Evolutionary conservation across 768 basidiomycete genomes (phyloP), one percentile per base, ranked within the genome.

Genomic region (Leccinum imitatum): DNA sequence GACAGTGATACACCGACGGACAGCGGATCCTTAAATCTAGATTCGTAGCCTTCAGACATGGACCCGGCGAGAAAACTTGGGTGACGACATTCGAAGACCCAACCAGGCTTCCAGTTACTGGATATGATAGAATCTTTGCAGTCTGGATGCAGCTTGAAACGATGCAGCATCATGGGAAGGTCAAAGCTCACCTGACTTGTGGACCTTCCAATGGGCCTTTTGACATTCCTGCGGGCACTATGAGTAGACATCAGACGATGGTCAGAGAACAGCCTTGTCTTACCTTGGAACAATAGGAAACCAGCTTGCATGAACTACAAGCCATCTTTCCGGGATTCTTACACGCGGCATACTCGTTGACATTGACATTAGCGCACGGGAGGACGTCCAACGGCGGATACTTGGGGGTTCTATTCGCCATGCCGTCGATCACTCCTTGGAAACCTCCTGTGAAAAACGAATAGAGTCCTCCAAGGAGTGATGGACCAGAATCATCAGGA

Each of bases 271-370:
- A 21, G 11, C 31, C 31, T 33, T 21, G 1, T 6, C 50, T 39
- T 51, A 65, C 70, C 59, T 69, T 76, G 9, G 80, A 81, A 61
- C 81, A 82, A 60, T 82, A 82, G n/a, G 75, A 76, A 2, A 80
- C 79, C 14, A 81, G 63, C 53, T 61, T 73, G 63, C 80, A 81
- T 21, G 63, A 56, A 31, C 65, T 57, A 50, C 71, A 73, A 10
- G 69, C 55, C 30, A 64, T 59, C 15, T 63, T 74, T 5, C 78
- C 79, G 10, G 64, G 68, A 0, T 74, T 69, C 14, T 63, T 47
- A 58, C 78, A 79, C 19, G 23, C 55, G 14, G 46, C 57, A 51
- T 67, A 57, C n/a, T 63, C 64, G 1, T 62, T 52, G 8, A 61
- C 62, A 31, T 75, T 60, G 27, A 73, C 64, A 46, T 77, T 76